Evolutionary conservation across 2,329 filamentous ascomycete species (phyloP), one percentile per base, ranked within the genome.

Genomic region (Botrytis sinoallii): DNA sequence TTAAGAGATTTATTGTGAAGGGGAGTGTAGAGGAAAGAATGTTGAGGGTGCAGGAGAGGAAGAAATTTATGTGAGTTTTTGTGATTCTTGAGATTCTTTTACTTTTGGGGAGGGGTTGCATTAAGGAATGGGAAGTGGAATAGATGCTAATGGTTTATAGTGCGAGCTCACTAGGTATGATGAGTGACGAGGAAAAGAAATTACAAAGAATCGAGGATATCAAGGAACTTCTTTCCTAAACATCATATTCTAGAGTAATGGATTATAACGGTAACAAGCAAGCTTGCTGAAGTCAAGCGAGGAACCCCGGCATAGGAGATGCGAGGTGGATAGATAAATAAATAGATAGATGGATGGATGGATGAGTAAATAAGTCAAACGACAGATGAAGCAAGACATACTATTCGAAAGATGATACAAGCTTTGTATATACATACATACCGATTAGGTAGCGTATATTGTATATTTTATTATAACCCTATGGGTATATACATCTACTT

Each of bases 1-100:
- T 99, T 0, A 91, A 91, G 78, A 86, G 96, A 42, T 98, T 98
- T 80, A 92, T 99, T 74, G 93, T 97, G 1, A 92, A 92, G 82
- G 90, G 91, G 65, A 98, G 94, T 77, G 97, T 99, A 57, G 96
- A 99, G 85, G 93, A 96, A 82, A 90, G 95, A 82, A 99, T 99
- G 94, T 82, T 99, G 77, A 90, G 88, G 82, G 90, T 99, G 48
- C 97, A 99, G 82, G 95, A 98, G 77, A 86, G 95, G 80, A 99
- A 99, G 86, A 98, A 95, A 86, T 97, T 97, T 79, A 93, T 97
- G 91, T 94, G 81, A 90, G 92, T 91, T 72, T 40, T 32, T 32
- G 32, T 32, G 32, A 32, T 32, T 32, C 3, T 32, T 32, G 32
- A 3, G 32, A 32, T 32, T 32, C 32, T 32, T 32, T 32, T 32